These are phyloP conservation scores for Ulota crispa DNA, from an alignment of 225 moss, liverwort and hornwort species.

Conservation along the genomic window DNA sequence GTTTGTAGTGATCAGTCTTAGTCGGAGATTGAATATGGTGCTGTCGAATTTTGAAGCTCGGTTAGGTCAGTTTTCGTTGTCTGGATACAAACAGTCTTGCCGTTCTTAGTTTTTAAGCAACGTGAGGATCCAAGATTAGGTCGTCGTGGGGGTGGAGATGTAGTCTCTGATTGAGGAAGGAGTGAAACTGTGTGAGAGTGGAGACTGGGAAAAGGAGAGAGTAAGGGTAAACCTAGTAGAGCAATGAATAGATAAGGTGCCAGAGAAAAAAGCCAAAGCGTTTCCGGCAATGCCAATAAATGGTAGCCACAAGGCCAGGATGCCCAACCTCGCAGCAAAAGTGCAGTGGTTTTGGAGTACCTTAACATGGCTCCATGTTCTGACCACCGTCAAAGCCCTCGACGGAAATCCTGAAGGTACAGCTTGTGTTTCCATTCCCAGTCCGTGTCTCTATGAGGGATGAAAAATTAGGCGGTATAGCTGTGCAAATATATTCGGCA, in stretches of 20 bases:
- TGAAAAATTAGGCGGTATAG: background rate
- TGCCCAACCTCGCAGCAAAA: constrained; percentile 24
- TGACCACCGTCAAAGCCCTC: constrained; percentile 22
- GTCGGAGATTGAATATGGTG: constrained; percentile 12
- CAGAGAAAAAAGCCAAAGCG: constrained; percentile 1
- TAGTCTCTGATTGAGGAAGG: background rate
- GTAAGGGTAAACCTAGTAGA: background rate
- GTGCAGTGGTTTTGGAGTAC: constrained; percentile 24
- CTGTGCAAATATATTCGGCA: background rate
- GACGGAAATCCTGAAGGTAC: constrained; percentile 64
- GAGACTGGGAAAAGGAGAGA: background rate
- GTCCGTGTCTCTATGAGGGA: background rate
- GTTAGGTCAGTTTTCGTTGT: constrained; percentile 8
- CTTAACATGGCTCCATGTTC: constrained; percentile 33
- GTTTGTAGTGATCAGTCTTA: background rate
- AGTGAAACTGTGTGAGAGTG: constrained; percentile 18
- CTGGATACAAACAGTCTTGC: background rate
- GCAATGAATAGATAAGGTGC: constrained; percentile 19
- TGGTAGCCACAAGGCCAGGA: constrained; percentile 31
- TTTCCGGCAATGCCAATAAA: constrained; percentile 26
- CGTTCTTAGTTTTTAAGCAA: background rate
- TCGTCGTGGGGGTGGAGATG: background rate
- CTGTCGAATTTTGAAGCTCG: constrained; percentile 3
- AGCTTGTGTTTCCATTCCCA: background rate
- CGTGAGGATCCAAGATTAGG: constrained; percentile 1